phyloP scores from a whole-genome alignment of 805 yeast species.

The Schwanniomyces occidentalis region DNA sequence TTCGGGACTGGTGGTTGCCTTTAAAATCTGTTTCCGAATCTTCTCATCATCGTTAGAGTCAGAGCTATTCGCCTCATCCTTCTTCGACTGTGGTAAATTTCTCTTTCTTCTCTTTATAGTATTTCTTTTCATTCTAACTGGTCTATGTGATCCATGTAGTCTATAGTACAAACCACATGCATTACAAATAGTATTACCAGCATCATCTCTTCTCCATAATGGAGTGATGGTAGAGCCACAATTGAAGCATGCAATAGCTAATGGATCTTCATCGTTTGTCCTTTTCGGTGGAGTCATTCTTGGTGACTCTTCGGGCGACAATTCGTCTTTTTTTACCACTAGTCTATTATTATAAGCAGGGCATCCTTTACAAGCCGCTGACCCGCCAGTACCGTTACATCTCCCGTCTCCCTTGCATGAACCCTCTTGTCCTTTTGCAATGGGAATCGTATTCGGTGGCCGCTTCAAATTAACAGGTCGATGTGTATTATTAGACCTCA shows the following conservation, averaged over 20 bases:
- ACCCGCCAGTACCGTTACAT: slow-evolving; percentile 88
- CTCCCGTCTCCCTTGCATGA: slow-evolving; percentile 74
- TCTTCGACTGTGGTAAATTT: slow-evolving; percentile 15
- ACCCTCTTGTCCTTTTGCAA: slow-evolving; percentile 46
- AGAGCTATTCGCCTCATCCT: slow-evolving; percentile 5
- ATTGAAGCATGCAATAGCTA: slow-evolving; percentile 77
- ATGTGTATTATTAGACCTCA: slow-evolving; percentile 58
- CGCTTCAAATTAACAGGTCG: slow-evolving; percentile 67
- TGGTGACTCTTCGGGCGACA: neutral
- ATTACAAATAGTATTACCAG: slow-evolving; percentile 81
- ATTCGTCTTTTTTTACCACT: slow-evolving; percentile 26
- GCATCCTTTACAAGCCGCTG: slow-evolving; percentile 77
- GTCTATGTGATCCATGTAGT: slow-evolving; percentile 75
- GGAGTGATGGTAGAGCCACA: slow-evolving; percentile 87
- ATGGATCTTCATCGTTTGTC: slow-evolving; percentile 33
- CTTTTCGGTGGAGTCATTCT: slow-evolving; percentile 3
- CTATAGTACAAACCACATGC: slow-evolving; percentile 83
- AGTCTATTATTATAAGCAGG: slow-evolving; percentile 79
- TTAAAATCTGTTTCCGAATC: neutral
- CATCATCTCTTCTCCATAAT: slow-evolving; percentile 80
- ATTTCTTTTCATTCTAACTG: slow-evolving; percentile 69
- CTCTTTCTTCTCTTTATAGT: slow-evolving; percentile 77
- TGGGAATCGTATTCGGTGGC: slow-evolving; percentile 50
- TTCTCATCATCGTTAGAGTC: neutral
- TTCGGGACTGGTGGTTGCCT: neutral